phyloP scores from a whole-genome alignment of 2,329 filamentous ascomycete species.

The Penicillium polonicum region DNA sequence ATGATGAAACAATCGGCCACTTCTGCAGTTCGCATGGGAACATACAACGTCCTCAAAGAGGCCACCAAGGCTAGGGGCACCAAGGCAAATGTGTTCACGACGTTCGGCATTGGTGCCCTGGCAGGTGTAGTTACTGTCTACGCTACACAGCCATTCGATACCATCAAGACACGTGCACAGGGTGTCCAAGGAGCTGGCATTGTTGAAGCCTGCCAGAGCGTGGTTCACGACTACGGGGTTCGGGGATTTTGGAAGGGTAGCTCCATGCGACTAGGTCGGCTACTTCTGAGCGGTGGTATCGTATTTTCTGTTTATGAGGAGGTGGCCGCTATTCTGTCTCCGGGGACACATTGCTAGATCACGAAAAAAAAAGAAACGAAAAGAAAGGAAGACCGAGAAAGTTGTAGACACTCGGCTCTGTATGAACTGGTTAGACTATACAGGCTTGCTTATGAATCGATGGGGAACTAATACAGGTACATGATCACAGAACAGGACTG shows the following conservation, averaged over 20 bases:
- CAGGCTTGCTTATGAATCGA: not conserved
- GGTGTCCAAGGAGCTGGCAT: too few relatives aligned
- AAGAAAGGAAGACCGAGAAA: too few relatives aligned
- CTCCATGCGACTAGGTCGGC: slow-evolving; percentile 64
- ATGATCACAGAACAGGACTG: not conserved
- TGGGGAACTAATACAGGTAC: not conserved
- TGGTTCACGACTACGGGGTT: slow-evolving; percentile 51
- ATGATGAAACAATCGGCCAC: too few relatives aligned
- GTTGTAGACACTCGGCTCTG: too few relatives aligned
- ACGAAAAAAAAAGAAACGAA: not conserved
- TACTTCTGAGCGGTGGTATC: slow-evolving; percentile 66
- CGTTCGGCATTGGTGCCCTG: slow-evolving; percentile 61
- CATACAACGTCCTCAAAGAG: too few relatives aligned
- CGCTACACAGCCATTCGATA: slow-evolving; percentile 18
- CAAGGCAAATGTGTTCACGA: slow-evolving; percentile 52
- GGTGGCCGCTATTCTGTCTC: slow-evolving; percentile 51
- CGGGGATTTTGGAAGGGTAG: slow-evolving; percentile 66
- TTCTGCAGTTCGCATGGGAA: too few relatives aligned
- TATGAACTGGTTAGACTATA: not conserved
- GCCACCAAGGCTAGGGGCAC: slow-evolving; percentile 39
- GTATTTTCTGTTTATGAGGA: slow-evolving; percentile 64
- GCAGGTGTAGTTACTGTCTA: slow-evolving; percentile 56
- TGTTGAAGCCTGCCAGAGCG: too few relatives aligned
- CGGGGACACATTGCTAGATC: slow-evolving; percentile 19
- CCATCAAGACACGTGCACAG: too few relatives aligned